phyloP scores from a whole-genome alignment of 1,284 basidiomycete species.

The Chondrostereum purpureum region DNA sequence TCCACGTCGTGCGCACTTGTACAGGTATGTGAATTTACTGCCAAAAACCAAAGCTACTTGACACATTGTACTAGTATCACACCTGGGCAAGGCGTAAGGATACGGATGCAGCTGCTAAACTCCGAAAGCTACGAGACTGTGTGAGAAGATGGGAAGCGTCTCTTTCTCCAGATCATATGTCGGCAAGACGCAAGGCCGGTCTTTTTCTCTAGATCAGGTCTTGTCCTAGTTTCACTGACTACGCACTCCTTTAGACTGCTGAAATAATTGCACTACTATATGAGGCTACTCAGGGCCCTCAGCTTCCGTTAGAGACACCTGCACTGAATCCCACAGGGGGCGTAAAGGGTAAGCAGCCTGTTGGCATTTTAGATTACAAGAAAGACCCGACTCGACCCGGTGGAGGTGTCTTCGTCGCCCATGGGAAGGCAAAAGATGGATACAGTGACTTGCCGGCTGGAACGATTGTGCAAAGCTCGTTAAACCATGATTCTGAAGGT shows the following conservation, averaged over 20 bases:
- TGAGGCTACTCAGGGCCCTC: constrained; percentile 79
- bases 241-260: constrained; percentile 64
- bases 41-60: constrained; percentile 12
- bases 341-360: constrained; percentile 50
- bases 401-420: constrained; percentile 78
- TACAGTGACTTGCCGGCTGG: constrained; percentile 58
- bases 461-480: constrained; percentile 47
- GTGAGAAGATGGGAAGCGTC: constrained; percentile 79
- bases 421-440: constrained; percentile 38
- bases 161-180: constrained; percentile 83
- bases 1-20: constrained; percentile 88
- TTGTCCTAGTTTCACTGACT: constrained; percentile 13
- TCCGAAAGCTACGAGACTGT: constrained; percentile 77
- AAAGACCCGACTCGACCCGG: constrained; percentile 74
- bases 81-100: constrained; percentile 86
- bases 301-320: constrained; percentile 49
- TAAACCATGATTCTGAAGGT: constrained; percentile 45
- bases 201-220: constrained; percentile 18
- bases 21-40: constrained; percentile 53
- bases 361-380: constrained; percentile 59
- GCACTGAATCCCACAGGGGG: constrained; percentile 70
- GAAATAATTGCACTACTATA: constrained; percentile 90
- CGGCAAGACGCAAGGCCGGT: constrained; percentile 77
- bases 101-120: constrained; percentile 61
- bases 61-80: constrained; percentile 61